Conservation (phyloP, 306 rosid species). For the Astragalus glycyphyllos region DNA sequence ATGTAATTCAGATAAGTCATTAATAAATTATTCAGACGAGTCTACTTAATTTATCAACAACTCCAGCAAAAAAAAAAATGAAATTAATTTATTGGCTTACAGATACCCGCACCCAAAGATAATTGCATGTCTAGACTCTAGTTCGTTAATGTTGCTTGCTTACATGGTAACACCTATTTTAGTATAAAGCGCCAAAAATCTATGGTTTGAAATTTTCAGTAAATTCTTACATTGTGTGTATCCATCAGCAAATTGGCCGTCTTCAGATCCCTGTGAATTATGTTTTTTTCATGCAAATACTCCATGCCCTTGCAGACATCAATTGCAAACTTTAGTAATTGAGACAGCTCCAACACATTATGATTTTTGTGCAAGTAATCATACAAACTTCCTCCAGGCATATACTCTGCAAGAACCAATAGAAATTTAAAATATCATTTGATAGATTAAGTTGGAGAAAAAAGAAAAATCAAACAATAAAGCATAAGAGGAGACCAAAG, state of each 20-base stretch:
- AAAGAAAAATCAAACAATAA: conserved; percentile 2
- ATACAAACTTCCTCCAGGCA: conserved; percentile 98
- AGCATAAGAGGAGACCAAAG: background rate
- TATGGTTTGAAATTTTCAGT: conserved; percentile 24
- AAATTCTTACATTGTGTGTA: conserved; percentile 71
- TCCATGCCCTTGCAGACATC: conserved; percentile 98
- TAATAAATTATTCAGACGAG: conserved; percentile 20
- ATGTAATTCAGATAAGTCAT: background rate
- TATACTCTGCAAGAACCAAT: conserved; percentile 75
- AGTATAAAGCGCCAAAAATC: conserved; percentile 9
- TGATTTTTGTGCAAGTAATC: conserved; percentile 95
- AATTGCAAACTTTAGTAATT: conserved; percentile 79
- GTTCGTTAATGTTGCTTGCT: conserved; percentile 12
- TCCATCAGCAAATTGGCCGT: conserved; percentile 98
- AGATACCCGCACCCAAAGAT: conserved; percentile 18
- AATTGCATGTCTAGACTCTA: background rate
- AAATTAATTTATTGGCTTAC: background rate
- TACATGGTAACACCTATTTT: conserved; percentile 30
- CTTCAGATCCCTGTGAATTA: conserved; percentile 96
- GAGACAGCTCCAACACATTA: conserved; percentile 73
- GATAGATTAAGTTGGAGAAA: conserved; percentile 37
- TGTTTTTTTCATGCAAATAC: conserved; percentile 83
- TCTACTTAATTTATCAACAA: background rate
- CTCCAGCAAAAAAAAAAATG: background rate
- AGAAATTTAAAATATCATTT: conserved; percentile 24